These are phyloP conservation scores for Umbelopsis sp. DNA, from an alignment of 192 early-diverging fungal species.

Conservation along the genomic window DNA sequence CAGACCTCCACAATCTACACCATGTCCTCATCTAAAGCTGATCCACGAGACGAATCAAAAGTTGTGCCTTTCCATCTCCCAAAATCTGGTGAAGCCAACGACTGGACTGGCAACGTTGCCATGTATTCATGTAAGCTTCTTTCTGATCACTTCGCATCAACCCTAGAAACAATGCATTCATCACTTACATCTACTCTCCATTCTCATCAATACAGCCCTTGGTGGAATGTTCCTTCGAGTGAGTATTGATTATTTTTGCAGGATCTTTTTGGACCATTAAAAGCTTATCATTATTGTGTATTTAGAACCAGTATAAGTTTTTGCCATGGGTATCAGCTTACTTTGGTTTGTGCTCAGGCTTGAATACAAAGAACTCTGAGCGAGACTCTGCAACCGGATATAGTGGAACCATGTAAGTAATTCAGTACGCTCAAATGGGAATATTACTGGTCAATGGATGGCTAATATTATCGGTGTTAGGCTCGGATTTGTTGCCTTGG, in stretches of 20 bases:
- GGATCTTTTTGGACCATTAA: background rate
- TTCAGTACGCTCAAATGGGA: background rate
- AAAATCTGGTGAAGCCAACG: slow-evolving; percentile 26
- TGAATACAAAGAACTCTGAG: slow-evolving; percentile 34
- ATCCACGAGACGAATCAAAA: slow-evolving; percentile 34
- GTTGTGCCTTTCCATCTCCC: slow-evolving; percentile 35
- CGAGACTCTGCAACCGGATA: slow-evolving; percentile 20
- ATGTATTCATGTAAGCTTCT: slow-evolving; percentile 32
- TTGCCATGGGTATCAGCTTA: slow-evolving; percentile 38
- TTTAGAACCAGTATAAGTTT: slow-evolving; percentile 33
- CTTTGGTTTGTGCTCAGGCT: slow-evolving; percentile 32
- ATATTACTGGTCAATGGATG: background rate
- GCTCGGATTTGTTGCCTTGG: background rate
- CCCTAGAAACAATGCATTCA: background rate
- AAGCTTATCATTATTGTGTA: background rate
- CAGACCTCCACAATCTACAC: background rate
- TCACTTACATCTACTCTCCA: background rate
- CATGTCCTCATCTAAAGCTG: slow-evolving; percentile 33
- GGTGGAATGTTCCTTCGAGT: slow-evolving; percentile 38
- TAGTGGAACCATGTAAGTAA: slow-evolving; percentile 35
- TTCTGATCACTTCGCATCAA: background rate
- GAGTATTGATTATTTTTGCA: slow-evolving; percentile 6
- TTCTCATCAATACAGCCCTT: slow-evolving; percentile 25
- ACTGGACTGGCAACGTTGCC: slow-evolving; percentile 30
- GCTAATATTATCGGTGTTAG: background rate